Conservation (phyloP, 1,284 basidiomycete species). For the Coniferiporia weirii region DNA sequence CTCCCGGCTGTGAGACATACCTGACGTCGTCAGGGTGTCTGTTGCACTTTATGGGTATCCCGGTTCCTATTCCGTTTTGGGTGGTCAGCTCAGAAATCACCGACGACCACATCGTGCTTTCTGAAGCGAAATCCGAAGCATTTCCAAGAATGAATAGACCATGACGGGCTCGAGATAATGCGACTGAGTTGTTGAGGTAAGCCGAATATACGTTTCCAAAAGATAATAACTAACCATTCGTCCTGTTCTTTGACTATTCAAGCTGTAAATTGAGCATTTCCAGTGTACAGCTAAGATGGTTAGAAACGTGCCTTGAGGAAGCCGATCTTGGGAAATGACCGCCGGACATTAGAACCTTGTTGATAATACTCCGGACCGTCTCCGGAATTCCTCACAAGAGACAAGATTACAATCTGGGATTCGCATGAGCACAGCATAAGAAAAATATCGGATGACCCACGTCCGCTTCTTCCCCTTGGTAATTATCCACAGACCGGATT, state of each 20-base stretch:
- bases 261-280: not conserved
- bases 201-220: not conserved
- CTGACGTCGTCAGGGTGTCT: constrained; percentile 45
- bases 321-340: constrained; percentile 47
- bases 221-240: constrained; percentile 37
- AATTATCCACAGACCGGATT: constrained; percentile 72
- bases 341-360: constrained; percentile 21
- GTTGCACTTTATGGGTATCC: constrained; percentile 54
- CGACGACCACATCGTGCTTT: constrained; percentile 54
- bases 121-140: constrained; percentile 41
- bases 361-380: constrained; percentile 31
- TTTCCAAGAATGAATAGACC: constrained; percentile 73
- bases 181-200: constrained; percentile 41
- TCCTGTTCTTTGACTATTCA: constrained; percentile 48
- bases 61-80: constrained; percentile 42
- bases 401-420: constrained; percentile 57
- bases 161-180: constrained; percentile 67
- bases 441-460: constrained; percentile 22
- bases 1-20: constrained; percentile 45
- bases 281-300: constrained; percentile 2
- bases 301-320: constrained; percentile 52
- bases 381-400: constrained; percentile 65
- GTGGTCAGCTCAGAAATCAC: constrained; percentile 53
- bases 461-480: constrained; percentile 67
- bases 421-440: not conserved